Evolutionary conservation across 129 eudicot species (phyloP), one percentile per base, ranked within the genome.

Genomic region (Cynara cardunculus): DNA sequence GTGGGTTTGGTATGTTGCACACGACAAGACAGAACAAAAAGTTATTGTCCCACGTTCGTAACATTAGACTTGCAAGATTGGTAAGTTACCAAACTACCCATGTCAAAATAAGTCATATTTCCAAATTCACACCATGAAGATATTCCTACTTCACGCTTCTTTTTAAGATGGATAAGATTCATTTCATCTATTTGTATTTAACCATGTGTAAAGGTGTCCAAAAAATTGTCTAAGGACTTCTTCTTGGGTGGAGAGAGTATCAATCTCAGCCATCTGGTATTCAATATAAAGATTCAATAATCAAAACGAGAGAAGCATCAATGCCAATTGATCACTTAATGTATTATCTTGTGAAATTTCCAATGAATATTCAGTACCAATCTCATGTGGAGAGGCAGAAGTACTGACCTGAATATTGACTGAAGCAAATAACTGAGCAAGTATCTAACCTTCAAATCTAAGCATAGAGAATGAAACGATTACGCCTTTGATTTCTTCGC

Each of bases 401-500:
- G 77, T 49, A 41, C 65, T 74, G 25, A 49, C 66, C 74, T 71
- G 25, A 21, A 67, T 14, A 37, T 18, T 78, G 32, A 37, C 64
- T 13, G 1, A 24, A 26, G 53, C 19, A 79, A 79, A 44, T 37
- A 64, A 64, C 9, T 44, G 13, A 19, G 7, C 31, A 66, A 67
- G 75, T 28, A 72, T 66, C 79, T 74, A 77, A 83, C 71, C 76
- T 67, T 78, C 28, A 66, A 34, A 7, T 11, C 35, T 53, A 72
- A 30, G 9, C 66, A 53, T 44, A 30, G 28, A 78, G 61, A 80
- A 64, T 66, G 74, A 79, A 71, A 39, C 35, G 10, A 68, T 46
- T 73, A 82, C 6, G 84, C 89, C 91, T 89, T 93, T 1, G 83
- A 59, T 69, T 87, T 90, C 84, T 85, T 93, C 73, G 86, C 90